Evolutionary conservation across 2,329 filamentous ascomycete genomes (phyloP), one percentile per base, ranked within the genome.

Genomic region (Cladophialophora bantiana): DNA sequence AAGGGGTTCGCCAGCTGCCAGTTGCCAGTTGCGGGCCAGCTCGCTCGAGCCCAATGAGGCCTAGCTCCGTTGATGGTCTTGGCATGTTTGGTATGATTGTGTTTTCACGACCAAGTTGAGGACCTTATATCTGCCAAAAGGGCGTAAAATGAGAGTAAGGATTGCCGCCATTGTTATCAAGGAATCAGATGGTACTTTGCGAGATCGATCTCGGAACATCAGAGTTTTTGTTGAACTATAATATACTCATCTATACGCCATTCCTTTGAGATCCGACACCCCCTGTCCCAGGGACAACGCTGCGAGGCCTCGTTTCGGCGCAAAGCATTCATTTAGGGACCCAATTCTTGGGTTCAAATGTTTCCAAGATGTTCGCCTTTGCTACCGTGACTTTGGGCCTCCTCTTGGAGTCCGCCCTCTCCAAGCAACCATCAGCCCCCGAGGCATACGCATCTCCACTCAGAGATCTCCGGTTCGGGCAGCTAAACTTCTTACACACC

Each of bases 401-500:
- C 40, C 62, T 71, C 52, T 60, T 57, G 20, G 45, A 50, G 9
- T 50, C 48, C 10, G 68, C 77, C 45, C 73, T 78, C 67, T 85
- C 85, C 68, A 85, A 89, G 66, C 95, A 99, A 78, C 94, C 94
- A 9, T 88, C 87, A 64, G 92, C 94, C 61, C 89, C 89, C n/a
- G 80, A 86, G 48, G 92, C 95, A 7, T 85, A 94, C 67, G 85
- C 88, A 65, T 93, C 90, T 63, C 94, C 93, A 54, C 87, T 98
- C 79, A 89, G 94, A 74, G 86, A 93, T 72, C 84, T 99, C 62
- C 86, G 88, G 73, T 97, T 94, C 92, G 94, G 91, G n/a, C 90
- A 97, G 77, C 85, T 98, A 75, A 98, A 98, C 83, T 96, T 97
- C 78, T 81, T 99, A n/a, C 94, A 96, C 76, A 98, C 95, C 0